Evolutionary conservation across 1,284 basidiomycete species (phyloP).

Genomic region (Heterobasidion parviporum): DNA sequence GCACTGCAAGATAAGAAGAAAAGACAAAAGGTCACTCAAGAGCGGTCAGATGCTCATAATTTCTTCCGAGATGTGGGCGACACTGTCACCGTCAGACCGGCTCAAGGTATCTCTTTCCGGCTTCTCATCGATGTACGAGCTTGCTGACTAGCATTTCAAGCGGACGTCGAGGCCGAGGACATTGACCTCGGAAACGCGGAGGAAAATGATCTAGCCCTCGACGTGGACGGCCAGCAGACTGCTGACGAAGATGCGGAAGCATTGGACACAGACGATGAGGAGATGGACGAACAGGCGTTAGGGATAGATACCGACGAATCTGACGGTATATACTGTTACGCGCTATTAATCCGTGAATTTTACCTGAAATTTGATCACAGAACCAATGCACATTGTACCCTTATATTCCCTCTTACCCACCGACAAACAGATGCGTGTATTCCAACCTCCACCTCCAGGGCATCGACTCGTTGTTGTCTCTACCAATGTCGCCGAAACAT

Average conservation of each 20-base stretch:
- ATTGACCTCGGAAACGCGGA: slow-evolving; percentile 57
- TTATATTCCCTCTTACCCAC: slow-evolving; percentile 68
- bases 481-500: slow-evolving; percentile 77
- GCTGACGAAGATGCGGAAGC: slow-evolving; percentile 42
- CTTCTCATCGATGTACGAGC: neutral
- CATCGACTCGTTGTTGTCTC: slow-evolving; percentile 65
- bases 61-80: slow-evolving; percentile 15
- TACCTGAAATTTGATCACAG: slow-evolving; percentile 21
- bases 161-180: slow-evolving; percentile 74
- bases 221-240: slow-evolving; percentile 44
- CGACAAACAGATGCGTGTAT: slow-evolving; percentile 71
- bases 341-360: neutral
- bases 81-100: slow-evolving; percentile 27
- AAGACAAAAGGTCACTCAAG: slow-evolving; percentile 24
- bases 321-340: slow-evolving; percentile 40
- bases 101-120: slow-evolving; percentile 33
- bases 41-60: slow-evolving; percentile 8
- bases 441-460: slow-evolving; percentile 54
- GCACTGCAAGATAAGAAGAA: slow-evolving; percentile 49
- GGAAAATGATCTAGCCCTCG: slow-evolving; percentile 38
- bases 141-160: slow-evolving; percentile 16
- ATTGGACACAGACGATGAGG: slow-evolving; percentile 36
- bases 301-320: slow-evolving; percentile 50
- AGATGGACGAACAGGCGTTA: slow-evolving; percentile 41
- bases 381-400: slow-evolving; percentile 65